phyloP scores from a whole-genome alignment of 805 yeast genomes.

The Suhomyces pyralidae region DNA sequence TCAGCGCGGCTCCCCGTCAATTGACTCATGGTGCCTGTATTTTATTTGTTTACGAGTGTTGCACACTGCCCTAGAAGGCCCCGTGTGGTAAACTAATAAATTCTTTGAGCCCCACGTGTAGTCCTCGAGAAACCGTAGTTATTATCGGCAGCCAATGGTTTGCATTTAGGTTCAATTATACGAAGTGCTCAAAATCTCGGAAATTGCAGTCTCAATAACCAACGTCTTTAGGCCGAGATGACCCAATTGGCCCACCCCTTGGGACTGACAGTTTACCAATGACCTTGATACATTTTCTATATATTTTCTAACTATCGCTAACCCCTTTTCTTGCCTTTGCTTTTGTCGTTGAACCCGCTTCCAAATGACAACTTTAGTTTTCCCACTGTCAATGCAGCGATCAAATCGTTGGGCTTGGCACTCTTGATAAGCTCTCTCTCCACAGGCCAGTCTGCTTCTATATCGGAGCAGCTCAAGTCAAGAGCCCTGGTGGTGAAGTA shows the following conservation, averaged over 20 bases:
- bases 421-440: constrained; percentile 57
- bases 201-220: neutral
- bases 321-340: neutral
- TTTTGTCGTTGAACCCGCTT: neutral
- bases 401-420: constrained; percentile 62
- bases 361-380: constrained; percentile 59
- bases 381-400: constrained; percentile 65
- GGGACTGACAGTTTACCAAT: neutral
- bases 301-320: neutral
- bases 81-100: neutral
- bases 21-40: neutral
- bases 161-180: neutral
- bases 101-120: neutral
- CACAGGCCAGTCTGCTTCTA: constrained; percentile 66
- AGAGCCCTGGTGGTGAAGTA: constrained; percentile 50
- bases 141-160: neutral
- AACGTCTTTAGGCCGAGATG: no score
- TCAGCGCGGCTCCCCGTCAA: neutral
- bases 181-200: neutral
- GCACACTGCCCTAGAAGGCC: neutral
- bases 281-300: neutral
- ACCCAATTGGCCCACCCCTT: neutral
- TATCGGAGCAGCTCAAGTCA: constrained; percentile 42
- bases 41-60: neutral
- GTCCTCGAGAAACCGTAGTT: neutral